Base-by-base conservation (phyloP, 2,329 filamentous ascomycete species). In the Cordyceps pruinosa region DNA sequence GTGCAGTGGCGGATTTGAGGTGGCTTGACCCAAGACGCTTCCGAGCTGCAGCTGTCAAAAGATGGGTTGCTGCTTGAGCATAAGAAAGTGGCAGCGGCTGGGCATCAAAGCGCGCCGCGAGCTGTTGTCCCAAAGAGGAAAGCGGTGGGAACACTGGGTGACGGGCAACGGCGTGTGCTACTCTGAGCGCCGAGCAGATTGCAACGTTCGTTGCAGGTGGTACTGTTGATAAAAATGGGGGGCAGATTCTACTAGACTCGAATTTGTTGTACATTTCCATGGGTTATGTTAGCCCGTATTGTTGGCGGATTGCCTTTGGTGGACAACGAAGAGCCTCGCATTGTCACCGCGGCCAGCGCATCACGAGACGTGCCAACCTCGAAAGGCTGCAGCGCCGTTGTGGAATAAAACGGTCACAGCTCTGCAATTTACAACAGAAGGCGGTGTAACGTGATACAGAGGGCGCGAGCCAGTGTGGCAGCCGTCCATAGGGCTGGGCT, bases 111-210 rank as follows among this genome's bases (percentile, higher is more conserved):
- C 25, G 9, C 17, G 26, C n/a, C n/a, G 23, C 25, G 49, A 56
- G 53, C 53, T 56, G 25, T 19, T 4, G 3, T 30, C 54, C 55
- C 15, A 59, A 56, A 61, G 49, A 25, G 41, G 60, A 54, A 61
- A 54, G 61, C 60, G 61, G 60, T 63, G 61, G 47, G 39, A 45
- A 28, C 42, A 8, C 52, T 23, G 26, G 39, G 21, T 28, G 35
- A 28, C 21, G 26, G 39, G 21, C 21, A 45, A 28, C 21, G 21
- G 10, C 17, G 4, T 15, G 41, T 28, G 41, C 13, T 9, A 39
- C 21, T 15, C 15, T 7, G 21, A 2, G 26, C 13, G 13, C 10
- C 32, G 9, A 21, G 6, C 7, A 17, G 13, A 23, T 10, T 13
- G 15, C 13, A 17, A 5, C 13, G 4, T 10, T 19, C 7, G 47